These are phyloP conservation scores for Lipomyces sp. DNA, from an alignment of 805 yeast genomes.

Conservation along the genomic window DNA sequence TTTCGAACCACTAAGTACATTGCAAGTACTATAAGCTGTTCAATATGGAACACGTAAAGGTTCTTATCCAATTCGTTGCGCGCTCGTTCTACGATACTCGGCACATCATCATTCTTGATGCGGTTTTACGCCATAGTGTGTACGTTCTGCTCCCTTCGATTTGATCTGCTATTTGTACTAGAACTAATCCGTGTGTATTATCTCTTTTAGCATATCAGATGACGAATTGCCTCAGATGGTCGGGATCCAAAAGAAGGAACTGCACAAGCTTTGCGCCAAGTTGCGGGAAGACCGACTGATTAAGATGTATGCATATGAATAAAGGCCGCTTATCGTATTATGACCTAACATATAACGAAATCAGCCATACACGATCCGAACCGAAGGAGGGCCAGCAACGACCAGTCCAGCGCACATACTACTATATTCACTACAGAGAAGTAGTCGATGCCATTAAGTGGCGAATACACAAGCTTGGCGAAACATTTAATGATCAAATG, in stretches of 20 bases:
- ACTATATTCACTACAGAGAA: slow-evolving; percentile 83
- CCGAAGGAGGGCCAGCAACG: slow-evolving; percentile 59
- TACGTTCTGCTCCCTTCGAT: slow-evolving; percentile 6
- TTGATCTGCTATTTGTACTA: neutral
- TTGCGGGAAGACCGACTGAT: slow-evolving; percentile 81
- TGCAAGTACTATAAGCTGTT: too few species aligned
- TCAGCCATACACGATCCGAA: slow-evolving; percentile 30
- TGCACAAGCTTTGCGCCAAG: slow-evolving; percentile 75
- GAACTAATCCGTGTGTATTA: neutral
- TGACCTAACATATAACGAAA: neutral
- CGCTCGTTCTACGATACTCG: slow-evolving; percentile 84
- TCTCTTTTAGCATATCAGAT: slow-evolving; percentile 58
- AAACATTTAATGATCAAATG: slow-evolving; percentile 73
- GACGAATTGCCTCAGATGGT: slow-evolving; percentile 81
- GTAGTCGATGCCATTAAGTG: slow-evolving; percentile 95
- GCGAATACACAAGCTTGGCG: slow-evolving; percentile 88
- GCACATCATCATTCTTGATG: slow-evolving; percentile 82
- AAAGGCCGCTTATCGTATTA: too few species aligned
- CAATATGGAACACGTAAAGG: slow-evolving; percentile 28
- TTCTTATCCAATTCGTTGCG: slow-evolving; percentile 68
- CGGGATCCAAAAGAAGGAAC: slow-evolving; percentile 81
- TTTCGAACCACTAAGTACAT: too few species aligned
- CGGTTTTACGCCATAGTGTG: slow-evolving; percentile 81
- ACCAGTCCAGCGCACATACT: slow-evolving; percentile 72
- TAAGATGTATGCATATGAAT: slow-evolving; percentile 55